These are phyloP conservation scores for Cryptosporidium xiaoi DNA, from an alignment of 169 alveolate genomes.

Conservation along the genomic window DNA sequence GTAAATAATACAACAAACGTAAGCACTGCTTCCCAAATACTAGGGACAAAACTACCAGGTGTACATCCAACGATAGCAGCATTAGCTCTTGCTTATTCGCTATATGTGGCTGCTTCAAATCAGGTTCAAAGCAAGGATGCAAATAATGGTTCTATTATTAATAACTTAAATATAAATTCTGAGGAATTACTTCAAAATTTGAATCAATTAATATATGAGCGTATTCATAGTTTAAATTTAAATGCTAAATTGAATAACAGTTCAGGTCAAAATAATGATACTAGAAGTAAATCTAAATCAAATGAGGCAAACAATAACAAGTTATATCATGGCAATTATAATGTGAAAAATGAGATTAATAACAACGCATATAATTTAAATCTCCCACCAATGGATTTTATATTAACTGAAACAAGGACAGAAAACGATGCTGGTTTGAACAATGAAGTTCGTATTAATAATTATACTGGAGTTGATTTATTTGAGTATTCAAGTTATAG, in stretches of 20 bases:
- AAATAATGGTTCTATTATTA: background rate
- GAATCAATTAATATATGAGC: constrained; percentile 22
- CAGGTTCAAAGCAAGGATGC: background rate
- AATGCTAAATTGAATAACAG: background rate
- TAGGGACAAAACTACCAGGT: constrained; percentile 59
- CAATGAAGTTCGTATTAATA: background rate
- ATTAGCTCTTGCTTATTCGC: constrained; percentile 65
- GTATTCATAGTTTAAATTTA: background rate
- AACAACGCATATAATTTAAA: constrained; percentile 25
- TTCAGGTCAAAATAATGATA: background rate
- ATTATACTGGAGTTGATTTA: background rate
- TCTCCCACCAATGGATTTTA: constrained; percentile 69
- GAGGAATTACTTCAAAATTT: constrained; percentile 21
- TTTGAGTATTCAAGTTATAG: background rate
- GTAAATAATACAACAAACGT: background rate
- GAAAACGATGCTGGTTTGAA: background rate
- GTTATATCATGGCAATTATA: too few species aligned
- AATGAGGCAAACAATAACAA: background rate
- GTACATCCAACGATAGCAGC: constrained; percentile 72
- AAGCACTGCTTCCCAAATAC: constrained; percentile 25
- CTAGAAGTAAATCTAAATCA: background rate
- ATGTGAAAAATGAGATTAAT: background rate
- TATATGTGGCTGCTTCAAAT: constrained; percentile 49
- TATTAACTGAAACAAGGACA: background rate
- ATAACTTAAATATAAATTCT: background rate